Evolutionary conservation across 352 stramenopile species (phyloP).

Genomic region (Pythium graminicola): DNA sequence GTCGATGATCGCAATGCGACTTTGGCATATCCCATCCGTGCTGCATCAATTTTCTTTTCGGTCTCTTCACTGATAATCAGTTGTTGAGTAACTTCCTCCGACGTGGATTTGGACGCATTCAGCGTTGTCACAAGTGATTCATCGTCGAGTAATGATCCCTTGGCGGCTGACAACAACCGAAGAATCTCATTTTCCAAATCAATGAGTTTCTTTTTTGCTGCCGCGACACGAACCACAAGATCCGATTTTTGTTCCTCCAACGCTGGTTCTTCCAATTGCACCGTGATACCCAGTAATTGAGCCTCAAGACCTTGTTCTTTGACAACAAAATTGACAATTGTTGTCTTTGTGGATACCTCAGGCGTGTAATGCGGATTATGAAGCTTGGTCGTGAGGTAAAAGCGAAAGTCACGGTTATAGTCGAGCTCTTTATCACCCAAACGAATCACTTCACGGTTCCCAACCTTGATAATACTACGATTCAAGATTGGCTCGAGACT

Average conservation of each 20-base stretch:
- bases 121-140: constrained; percentile 93
- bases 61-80: constrained; percentile 92
- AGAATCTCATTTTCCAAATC: constrained; percentile 94
- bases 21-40: constrained; percentile 90
- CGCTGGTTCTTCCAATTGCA: constrained; percentile 87
- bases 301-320: constrained; percentile 90
- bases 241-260: constrained; percentile 92
- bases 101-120: constrained; percentile 93
- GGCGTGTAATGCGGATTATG: constrained; percentile 91
- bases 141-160: constrained; percentile 92
- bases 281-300: constrained; percentile 90
- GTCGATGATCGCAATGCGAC: constrained; percentile 92
- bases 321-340: constrained; percentile 95
- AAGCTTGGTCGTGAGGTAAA: constrained; percentile 94
- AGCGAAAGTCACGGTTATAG: constrained; percentile 89
- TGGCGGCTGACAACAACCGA: constrained; percentile 87
- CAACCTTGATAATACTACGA: constrained; percentile 93
- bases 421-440: constrained; percentile 90
- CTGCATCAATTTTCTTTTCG: constrained; percentile 92
- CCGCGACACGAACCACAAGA: constrained; percentile 87
- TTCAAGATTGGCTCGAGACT: constrained; percentile 89
- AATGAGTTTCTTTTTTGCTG: constrained; percentile 89
- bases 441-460: constrained; percentile 87
- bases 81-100: constrained; percentile 91
- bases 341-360: constrained; percentile 91